A percentile compares a stretch with the other conserved stretches of the same genome.
phyloP scores from a whole-genome alignment of 2,329 filamentous ascomycete species.

The Stylonectria norvegica region DNA sequence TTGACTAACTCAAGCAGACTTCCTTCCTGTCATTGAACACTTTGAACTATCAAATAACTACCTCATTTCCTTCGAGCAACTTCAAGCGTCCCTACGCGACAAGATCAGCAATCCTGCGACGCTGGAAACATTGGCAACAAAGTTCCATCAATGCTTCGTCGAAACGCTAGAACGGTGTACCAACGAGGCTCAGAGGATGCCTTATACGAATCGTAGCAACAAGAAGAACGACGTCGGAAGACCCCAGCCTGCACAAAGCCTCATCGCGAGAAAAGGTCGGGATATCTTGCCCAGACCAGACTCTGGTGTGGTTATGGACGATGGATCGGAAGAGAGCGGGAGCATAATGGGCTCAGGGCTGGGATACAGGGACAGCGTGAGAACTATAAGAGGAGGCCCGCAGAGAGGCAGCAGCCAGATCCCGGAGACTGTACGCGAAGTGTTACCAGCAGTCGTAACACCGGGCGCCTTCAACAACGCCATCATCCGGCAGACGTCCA shows the following conservation, averaged over 20 bases:
- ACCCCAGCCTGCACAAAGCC: conserved; percentile 16
- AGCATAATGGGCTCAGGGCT: conserved; percentile 25
- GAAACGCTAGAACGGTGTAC: conserved; percentile 38
- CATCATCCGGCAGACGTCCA: conserved; percentile 20
- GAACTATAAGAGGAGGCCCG: conserved; percentile 23
- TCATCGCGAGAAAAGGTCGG: conserved; percentile 23
- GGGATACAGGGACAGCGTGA: conserved; percentile 30
- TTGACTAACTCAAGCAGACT: conserved; percentile 28
- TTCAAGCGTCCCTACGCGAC: conserved; percentile 34
- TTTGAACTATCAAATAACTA: conserved; percentile 37
- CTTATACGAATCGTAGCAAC: conserved; percentile 41
- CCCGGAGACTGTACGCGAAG: conserved; percentile 21
- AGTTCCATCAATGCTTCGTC: conserved; percentile 40
- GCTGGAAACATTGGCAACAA: conserved; percentile 37
- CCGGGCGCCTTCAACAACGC: conserved; percentile 16
- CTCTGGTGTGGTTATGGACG: conserved; percentile 38
- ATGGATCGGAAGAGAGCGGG: conserved; percentile 37
- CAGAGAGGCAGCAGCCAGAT: conserved; percentile 25
- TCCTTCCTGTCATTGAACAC: conserved; percentile 40
- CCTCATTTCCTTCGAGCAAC: conserved; percentile 31
- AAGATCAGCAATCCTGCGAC: conserved; percentile 38
- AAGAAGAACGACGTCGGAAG: conserved; percentile 34
- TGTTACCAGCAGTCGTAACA: conserved; percentile 11
- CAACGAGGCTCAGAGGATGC: conserved; percentile 33
- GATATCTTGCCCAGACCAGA: conserved; percentile 33